Percentiles rank a stretch among this genome's conserved stretches.
Conservation (phyloP, 495 filamentous ascomycete species). For the Delitschia confertaspora region DNA sequence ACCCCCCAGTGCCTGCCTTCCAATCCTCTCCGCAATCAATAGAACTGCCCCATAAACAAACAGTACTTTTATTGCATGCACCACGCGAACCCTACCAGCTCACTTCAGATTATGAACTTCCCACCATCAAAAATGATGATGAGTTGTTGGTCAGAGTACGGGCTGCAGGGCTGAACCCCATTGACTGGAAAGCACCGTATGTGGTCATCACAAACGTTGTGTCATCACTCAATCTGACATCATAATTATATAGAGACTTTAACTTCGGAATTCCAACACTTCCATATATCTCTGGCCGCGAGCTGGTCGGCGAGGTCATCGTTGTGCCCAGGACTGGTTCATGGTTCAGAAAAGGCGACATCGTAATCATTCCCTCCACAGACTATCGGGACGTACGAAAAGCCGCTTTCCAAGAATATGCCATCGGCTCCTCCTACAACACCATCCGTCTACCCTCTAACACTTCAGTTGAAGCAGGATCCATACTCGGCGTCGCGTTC, state of each 20-base stretch:
- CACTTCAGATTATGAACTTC: constrained; percentile 42
- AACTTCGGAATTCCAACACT: constrained; percentile 56
- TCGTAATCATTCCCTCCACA: constrained; percentile 56
- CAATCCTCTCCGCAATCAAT: neutral
- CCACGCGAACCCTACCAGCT: constrained; percentile 39
- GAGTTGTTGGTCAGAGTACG: constrained; percentile 50
- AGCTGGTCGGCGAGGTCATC: constrained; percentile 52
- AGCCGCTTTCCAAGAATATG: constrained; percentile 61
- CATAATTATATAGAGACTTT: constrained; percentile 42
- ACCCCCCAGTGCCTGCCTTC: no score
- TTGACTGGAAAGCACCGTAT: constrained; percentile 67
- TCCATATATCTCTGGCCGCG: constrained; percentile 59
- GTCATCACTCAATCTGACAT: constrained; percentile 2
- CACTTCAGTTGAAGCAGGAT: constrained; percentile 11
- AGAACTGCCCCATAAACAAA: constrained; percentile 26
- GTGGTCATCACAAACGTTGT: constrained; percentile 22
- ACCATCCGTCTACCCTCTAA: constrained; percentile 46
- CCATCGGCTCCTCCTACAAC: constrained; percentile 54
- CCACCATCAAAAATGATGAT: constrained; percentile 36
- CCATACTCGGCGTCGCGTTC: constrained; percentile 45
- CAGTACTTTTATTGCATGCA: constrained; percentile 39
- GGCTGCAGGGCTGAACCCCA: constrained; percentile 59
- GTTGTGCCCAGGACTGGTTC: constrained; percentile 38
- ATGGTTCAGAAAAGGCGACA: constrained; percentile 46
- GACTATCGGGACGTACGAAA: constrained; percentile 64